Base-by-base conservation (phyloP, 495 filamentous ascomycete species). In the Gamarada debralockiae region DNA sequence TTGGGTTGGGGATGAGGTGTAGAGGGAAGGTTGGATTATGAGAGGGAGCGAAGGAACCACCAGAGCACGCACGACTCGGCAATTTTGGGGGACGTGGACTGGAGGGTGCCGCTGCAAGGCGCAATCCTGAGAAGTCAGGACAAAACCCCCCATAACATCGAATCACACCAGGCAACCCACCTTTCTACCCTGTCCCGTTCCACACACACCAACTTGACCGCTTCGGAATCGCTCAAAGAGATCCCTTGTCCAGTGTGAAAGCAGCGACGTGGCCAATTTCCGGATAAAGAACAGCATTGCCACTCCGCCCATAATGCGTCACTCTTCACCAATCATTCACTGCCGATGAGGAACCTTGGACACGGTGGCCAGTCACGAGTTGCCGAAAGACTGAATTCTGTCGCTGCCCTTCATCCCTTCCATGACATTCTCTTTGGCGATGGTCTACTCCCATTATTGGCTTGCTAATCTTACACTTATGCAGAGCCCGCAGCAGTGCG, bases 1-100 rank as follows among this genome's bases (percentile, higher is more conserved):
- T 27, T 22, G 27, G 22, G 34, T 39, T 22, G 18, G 42, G 40
- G 50, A 14, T 37, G 50, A 45, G 41, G 55, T 63, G 59, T 43
- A 41, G 44, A 40, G 23, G 15, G 33, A 14, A 33, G 42, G 52
- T 50, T 41, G 51, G 45, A 64, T 37, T 6, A 43, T 25, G 33
- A 47, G 62, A 43, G 38, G 39, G 20, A n/a, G n/a, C 6, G 40
- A 12, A 23, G 40, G 40, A 14, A 20, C 31, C 31, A n/a, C n/a
- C n/a, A n/a, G n/a, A n/a, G n/a, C n/a, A n/a, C n/a, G n/a, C n/a
- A 29, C 5, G 27, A 29, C 27, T 29, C 27, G 27, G 27, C 27
- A 29, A 29, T 29, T 10, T 10, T 29, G 27, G 4, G 27, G 27
- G 27, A 10, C 27, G 27, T 4, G 10, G 27, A 10, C 5, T 4